These are phyloP conservation scores for Penicillium sp. DNA, from an alignment of 2,329 filamentous ascomycete genomes.

Conservation along the genomic window DNA sequence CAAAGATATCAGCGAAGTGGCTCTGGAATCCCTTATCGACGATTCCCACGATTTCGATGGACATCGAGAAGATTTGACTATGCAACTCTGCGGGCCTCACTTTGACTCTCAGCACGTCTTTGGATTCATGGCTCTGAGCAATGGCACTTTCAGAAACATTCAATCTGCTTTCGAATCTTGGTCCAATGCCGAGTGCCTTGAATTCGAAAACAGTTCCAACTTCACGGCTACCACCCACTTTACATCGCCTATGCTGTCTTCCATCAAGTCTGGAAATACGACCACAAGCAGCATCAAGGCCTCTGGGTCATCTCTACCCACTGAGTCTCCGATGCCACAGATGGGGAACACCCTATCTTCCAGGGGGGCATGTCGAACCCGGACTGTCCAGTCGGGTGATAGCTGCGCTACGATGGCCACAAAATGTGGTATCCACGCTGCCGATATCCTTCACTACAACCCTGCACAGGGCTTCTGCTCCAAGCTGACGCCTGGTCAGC, in stretches of 20 bases:
- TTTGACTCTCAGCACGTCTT: slow-evolving; percentile 36
- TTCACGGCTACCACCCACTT: background rate
- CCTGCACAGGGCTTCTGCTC: slow-evolving; percentile 23
- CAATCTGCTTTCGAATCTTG: slow-evolving; percentile 2
- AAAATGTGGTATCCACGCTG: slow-evolving; percentile 41
- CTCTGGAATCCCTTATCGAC: slow-evolving; percentile 31
- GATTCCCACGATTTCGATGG: slow-evolving; percentile 23
- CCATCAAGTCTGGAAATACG: background rate
- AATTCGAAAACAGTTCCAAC: background rate
- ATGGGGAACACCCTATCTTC: background rate
- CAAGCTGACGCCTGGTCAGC: slow-evolving; percentile 34
- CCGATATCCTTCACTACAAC: slow-evolving; percentile 46
- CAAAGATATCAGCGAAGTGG: slow-evolving; percentile 23
- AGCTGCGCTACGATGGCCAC: slow-evolving; percentile 30
- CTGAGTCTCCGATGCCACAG: background rate
- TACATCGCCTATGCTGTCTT: background rate
- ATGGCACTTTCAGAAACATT: slow-evolving; percentile 1
- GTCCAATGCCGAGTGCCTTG: slow-evolving; percentile 3
- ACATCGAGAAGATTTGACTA: slow-evolving; percentile 32
- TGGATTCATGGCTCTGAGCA: slow-evolving; percentile 30
- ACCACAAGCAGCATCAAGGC: background rate
- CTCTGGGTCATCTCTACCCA: background rate
- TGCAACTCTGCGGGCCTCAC: slow-evolving; percentile 39
- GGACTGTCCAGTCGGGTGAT: background rate
- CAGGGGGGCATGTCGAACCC: background rate